phyloP scores from a whole-genome alignment of 78 protist genomes.

The Tieghemostelium lacteum region DNA sequence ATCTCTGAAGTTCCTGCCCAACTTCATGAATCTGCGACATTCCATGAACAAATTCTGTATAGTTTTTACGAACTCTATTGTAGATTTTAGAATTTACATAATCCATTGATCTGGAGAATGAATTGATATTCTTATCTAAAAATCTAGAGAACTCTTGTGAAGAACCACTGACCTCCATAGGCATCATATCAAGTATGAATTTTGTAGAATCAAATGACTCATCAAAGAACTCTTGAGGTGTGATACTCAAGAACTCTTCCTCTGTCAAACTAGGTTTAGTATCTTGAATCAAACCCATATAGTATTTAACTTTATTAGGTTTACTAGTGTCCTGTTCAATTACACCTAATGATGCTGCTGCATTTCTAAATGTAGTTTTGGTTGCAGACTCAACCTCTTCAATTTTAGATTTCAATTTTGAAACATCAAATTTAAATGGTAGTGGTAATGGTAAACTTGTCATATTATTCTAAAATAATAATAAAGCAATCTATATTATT shows the following conservation, averaged over 20 bases:
- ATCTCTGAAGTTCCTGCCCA: conserved; percentile 64
- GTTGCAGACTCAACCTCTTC: conserved; percentile 51
- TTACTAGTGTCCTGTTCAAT: not conserved
- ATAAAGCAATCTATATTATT: not conserved
- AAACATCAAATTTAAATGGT: conserved; percentile 70
- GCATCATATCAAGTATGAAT: conserved; percentile 35
- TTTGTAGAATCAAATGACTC: conserved; percentile 24
- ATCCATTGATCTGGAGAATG: conserved; percentile 52
- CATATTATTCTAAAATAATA: not conserved
- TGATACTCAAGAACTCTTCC: conserved; percentile 39
- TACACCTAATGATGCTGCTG: conserved; percentile 17
- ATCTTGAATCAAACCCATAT: conserved; percentile 22
- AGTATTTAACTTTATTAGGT: conserved; percentile 43
- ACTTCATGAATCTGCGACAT: conserved; percentile 84
- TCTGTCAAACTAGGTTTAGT: conserved; percentile 42
- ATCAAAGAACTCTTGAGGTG: conserved; percentile 57
- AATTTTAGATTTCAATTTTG: conserved; percentile 48
- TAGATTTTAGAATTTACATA: conserved; percentile 56
- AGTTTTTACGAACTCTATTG: conserved; percentile 67
- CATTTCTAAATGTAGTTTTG: conserved; percentile 49
- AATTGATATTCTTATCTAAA: conserved; percentile 13
- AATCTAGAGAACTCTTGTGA: conserved; percentile 17
- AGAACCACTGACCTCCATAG: not conserved
- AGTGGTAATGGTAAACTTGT: not conserved
- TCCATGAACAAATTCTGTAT: conserved; percentile 77